Base-by-base conservation (phyloP, 805 yeast species). In the Lipomyces yamadae region DNA sequence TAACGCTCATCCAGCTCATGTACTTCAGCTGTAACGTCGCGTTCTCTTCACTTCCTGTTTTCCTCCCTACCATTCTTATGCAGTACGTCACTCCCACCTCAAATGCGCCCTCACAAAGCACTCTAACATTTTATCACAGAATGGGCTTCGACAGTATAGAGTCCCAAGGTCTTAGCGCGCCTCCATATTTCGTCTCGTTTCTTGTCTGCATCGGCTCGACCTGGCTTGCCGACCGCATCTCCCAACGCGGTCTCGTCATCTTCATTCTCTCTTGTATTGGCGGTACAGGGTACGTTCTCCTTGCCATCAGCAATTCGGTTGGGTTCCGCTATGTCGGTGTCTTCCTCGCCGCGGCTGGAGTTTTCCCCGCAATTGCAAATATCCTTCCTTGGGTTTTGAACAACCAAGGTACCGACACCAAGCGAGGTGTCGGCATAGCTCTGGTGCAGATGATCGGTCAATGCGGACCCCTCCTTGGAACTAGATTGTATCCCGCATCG, bases 221-320 rank as follows among this genome's bases (percentile, higher is more conserved):
- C 32, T 50, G 55, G 55, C 18, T 50, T 29, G 55, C 55, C 55
- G 55, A 50, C 55, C 55, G 55, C 55, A 50, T 32, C 55, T 50
- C 32, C 24, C 55, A 50, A 50, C 55, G 55, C 32, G 55, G 55
- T 24, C 55, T 50, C 11, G 55, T 50, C 55, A 50, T 50, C 55
- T 18, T 50, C 55, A 29, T 50, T 32, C 55, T 50, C 55, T 50
- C 55, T 32, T 50, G 55, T 32, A 24, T 50, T 18, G 55, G 33
- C 33, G 55, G 55, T 18, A 50, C 55, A 2, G 55, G 55, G 18
- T 50, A 50, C 55, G 55, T 50, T 1, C 33, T 50, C 55, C 55
- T 50, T 3, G 55, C 55, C 55, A 29, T 32, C 7, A 18, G 55
- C 55, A 7, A 13, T 10, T n/a, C 30, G 18, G 5, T 50, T 13